Evolutionary conservation across 768 basidiomycete species (phyloP).

Genomic region (Pholiota conissans): DNA sequence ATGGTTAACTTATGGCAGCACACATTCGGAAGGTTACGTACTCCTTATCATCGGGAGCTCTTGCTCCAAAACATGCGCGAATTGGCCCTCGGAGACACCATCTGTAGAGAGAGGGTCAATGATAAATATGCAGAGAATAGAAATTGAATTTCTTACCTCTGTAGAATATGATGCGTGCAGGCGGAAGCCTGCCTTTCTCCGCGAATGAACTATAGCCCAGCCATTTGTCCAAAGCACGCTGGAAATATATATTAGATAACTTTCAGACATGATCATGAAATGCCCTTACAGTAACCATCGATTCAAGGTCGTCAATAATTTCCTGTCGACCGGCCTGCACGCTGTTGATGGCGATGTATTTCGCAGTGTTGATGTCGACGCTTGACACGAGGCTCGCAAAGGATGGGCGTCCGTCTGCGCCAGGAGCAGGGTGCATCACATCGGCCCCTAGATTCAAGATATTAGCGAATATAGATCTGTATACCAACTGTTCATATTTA

Average conservation of each 20-base stretch:
- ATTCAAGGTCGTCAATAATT: conserved; percentile 68
- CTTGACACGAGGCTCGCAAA: conserved; percentile 79
- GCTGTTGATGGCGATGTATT: conserved; percentile 58
- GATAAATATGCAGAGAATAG: background rate
- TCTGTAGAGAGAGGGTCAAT: conserved; percentile 30
- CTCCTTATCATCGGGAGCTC: conserved; percentile 62
- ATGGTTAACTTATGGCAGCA: background rate
- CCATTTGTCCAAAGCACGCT: conserved; percentile 58
- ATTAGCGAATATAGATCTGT: conserved; percentile 25
- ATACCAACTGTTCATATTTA: conserved; percentile 22
- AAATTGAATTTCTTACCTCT: conserved; percentile 45
- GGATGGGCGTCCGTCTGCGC: conserved; percentile 73
- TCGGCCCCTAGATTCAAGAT: conserved; percentile 57
- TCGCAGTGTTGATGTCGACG: conserved; percentile 69
- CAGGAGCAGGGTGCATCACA: conserved; percentile 82
- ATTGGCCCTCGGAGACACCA: conserved; percentile 56
- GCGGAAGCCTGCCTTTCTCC: conserved; percentile 60
- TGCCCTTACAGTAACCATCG: conserved; percentile 55
- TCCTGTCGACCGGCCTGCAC: conserved; percentile 71
- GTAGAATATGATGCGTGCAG: conserved; percentile 72
- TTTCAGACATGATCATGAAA: too few species aligned
- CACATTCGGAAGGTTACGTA: conserved; percentile 23
- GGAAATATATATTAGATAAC: too few species aligned
- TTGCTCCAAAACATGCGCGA: conserved; percentile 45
- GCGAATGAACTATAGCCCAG: conserved; percentile 46